Evolutionary conservation across 192 early-diverging fungal genomes (phyloP).

Genomic region (Chytriomyces confervae): DNA sequence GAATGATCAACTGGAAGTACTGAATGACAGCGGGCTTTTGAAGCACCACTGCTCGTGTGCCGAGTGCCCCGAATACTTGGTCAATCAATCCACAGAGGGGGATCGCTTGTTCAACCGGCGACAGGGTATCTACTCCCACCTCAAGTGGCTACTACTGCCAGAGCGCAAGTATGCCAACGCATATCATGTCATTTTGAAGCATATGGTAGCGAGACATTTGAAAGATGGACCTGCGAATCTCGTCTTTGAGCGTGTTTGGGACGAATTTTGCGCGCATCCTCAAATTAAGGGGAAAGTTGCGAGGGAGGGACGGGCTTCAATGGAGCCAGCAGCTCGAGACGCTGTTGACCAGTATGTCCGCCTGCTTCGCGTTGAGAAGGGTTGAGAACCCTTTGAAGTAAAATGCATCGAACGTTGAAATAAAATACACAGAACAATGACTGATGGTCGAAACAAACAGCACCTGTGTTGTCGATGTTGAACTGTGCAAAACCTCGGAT

Average conservation of each 20-base stretch:
- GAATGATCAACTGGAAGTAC: constrained; percentile 6
- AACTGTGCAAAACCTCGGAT: too few species aligned
- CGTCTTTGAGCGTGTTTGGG: not conserved
- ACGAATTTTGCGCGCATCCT: not conserved
- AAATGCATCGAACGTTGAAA: too few species aligned
- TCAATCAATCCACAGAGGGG: constrained; percentile 13
- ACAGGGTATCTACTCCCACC: not conserved
- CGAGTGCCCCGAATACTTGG: constrained; percentile 3
- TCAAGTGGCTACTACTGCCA: constrained; percentile 6
- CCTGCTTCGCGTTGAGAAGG: too few species aligned
- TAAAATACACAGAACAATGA: too few species aligned
- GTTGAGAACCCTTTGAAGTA: too few species aligned
- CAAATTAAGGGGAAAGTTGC: not conserved
- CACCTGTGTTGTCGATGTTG: too few species aligned
- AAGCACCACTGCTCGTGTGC: constrained; percentile 6
- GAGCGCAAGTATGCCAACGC: not conserved
- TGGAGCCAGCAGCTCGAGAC: too few species aligned
- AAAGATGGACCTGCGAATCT: not conserved
- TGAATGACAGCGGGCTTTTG: not conserved
- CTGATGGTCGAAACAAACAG: too few species aligned
- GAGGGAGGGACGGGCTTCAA: not conserved
- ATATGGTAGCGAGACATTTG: not conserved
- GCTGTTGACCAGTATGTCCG: too few species aligned
- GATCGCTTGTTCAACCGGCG: constrained; percentile 6
- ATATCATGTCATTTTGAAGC: not conserved